Percentiles rank a stretch among this genome's conserved stretches.
phyloP scores from a whole-genome alignment of 208 protist genomes.

The Borovskyia barvae region DNA sequence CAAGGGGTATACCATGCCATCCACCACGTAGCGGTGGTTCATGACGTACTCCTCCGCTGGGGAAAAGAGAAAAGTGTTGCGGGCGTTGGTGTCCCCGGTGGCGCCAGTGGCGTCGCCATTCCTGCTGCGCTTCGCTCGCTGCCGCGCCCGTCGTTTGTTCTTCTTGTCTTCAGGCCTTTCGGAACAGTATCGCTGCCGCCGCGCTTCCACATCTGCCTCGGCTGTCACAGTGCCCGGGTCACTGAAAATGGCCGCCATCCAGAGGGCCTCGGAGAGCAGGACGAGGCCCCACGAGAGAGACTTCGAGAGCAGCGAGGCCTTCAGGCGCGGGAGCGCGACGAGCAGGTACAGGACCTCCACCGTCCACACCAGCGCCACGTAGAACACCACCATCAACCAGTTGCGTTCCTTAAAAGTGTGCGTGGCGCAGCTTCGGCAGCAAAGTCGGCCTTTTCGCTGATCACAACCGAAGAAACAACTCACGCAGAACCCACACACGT shows the following conservation, averaged over 20 bases:
- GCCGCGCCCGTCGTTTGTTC: neutral
- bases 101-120: neutral
- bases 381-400: slow-evolving; percentile 84
- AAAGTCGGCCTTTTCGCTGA: slow-evolving; percentile 31
- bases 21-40: slow-evolving; percentile 71
- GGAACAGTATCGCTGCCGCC: slow-evolving; percentile 12
- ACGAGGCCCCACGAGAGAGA: slow-evolving; percentile 58
- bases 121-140: neutral
- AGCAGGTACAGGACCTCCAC: slow-evolving; percentile 81
- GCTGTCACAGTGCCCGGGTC: slow-evolving; percentile 87
- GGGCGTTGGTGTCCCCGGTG: neutral
- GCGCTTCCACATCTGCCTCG: slow-evolving; percentile 26
- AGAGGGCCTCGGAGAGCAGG: slow-evolving; percentile 58
- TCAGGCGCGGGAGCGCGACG: slow-evolving; percentile 47
- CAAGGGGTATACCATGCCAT: slow-evolving; percentile 72
- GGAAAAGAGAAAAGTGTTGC: slow-evolving; percentile 21
- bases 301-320: slow-evolving; percentile 47
- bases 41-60: slow-evolving; percentile 53
- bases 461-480: slow-evolving; percentile 47
- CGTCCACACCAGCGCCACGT: slow-evolving; percentile 79
- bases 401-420: slow-evolving; percentile 62
- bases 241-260: slow-evolving; percentile 57
- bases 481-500: slow-evolving; percentile 47
- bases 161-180: neutral
- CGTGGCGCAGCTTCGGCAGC: slow-evolving; percentile 34